phyloP scores from a whole-genome alignment of 1,284 basidiomycete genomes.

The Sanghuangporus weigelae region DNA sequence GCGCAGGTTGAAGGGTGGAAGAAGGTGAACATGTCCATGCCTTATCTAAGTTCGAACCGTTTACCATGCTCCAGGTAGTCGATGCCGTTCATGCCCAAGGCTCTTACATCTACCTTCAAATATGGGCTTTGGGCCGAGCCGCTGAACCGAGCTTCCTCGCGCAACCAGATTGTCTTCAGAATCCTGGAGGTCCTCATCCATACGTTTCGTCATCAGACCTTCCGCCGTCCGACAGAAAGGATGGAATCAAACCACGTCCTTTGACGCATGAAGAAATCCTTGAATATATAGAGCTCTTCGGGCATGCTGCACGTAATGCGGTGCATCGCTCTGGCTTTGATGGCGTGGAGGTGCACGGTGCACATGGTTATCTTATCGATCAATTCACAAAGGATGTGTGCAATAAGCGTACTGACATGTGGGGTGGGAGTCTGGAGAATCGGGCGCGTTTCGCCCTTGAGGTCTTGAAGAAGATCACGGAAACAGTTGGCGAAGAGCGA shows the following conservation, averaged over 20 bases:
- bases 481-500: slow-evolving; percentile 17
- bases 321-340: slow-evolving; percentile 32
- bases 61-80: slow-evolving; percentile 20
- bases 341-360: slow-evolving; percentile 24
- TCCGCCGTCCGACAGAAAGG: slow-evolving; percentile 29
- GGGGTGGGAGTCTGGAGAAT: slow-evolving; percentile 44
- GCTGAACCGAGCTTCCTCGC: slow-evolving; percentile 29
- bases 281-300: slow-evolving; percentile 26
- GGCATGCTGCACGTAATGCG: slow-evolving; percentile 27
- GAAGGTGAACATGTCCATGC: slow-evolving; percentile 12
- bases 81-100: slow-evolving; percentile 40
- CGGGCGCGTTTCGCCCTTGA: slow-evolving; percentile 39
- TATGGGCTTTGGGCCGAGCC: slow-evolving; percentile 45
- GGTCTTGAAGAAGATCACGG: slow-evolving; percentile 29
- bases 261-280: slow-evolving; percentile 37
- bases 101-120: slow-evolving; percentile 41
- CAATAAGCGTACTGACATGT: slow-evolving; percentile 43
- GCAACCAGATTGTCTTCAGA: slow-evolving; percentile 14
- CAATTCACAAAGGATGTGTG: slow-evolving; percentile 18
- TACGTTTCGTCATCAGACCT: slow-evolving; percentile 37
- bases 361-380: slow-evolving; percentile 21
- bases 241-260: slow-evolving; percentile 22
- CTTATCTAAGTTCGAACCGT: background rate
- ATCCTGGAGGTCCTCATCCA: slow-evolving; percentile 24
- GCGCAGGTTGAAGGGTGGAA: slow-evolving; percentile 30